phyloP scores from a whole-genome alignment of 1,139 yeast species.

The Taphrina betulina region DNA sequence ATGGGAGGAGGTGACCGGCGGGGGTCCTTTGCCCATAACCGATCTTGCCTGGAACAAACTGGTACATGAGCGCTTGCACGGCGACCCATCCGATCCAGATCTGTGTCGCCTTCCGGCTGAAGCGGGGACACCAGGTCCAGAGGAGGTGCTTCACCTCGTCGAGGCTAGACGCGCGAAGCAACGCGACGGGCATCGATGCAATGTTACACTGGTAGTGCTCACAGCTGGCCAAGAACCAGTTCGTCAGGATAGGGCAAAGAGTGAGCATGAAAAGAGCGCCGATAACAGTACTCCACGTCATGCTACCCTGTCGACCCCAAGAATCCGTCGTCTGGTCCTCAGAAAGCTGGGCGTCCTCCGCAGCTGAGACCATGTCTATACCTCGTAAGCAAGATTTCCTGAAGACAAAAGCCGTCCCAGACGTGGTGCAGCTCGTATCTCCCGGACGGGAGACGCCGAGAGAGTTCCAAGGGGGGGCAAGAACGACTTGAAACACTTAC shows the following conservation, averaged over 20 bases:
- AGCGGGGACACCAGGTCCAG: conserved; percentile 28
- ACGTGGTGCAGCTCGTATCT: no score
- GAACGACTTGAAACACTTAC: no score
- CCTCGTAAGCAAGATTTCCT: no score
- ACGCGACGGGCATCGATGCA: conserved; percentile 24
- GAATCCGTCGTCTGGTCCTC: conserved; percentile 15
- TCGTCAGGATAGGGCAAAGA: conserved; percentile 25
- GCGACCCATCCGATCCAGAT: conserved; percentile 31
- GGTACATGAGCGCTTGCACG: conserved; percentile 31
- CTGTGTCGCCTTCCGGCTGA: conserved; percentile 25
- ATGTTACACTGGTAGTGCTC: conserved; percentile 29
- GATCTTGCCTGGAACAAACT: conserved; percentile 29
- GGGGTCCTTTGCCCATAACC: conserved; percentile 35
- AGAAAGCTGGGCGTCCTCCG: neutral
- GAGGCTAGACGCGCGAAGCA: neutral
- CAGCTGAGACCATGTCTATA: conserved; percentile 12
- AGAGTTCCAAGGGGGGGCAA: no score
- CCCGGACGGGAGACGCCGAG: no score
- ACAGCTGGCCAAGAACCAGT: conserved; percentile 31
- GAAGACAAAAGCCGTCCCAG: no score
- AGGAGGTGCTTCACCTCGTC: conserved; percentile 9
- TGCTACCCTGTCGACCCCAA: conserved; percentile 27
- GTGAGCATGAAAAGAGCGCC: conserved; percentile 32
- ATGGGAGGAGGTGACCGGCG: conserved; percentile 33
- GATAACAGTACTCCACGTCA: conserved; percentile 28